These are phyloP conservation scores for Dissophora ornata DNA, from an alignment of 192 early-diverging fungal species.

Conservation along the genomic window DNA sequence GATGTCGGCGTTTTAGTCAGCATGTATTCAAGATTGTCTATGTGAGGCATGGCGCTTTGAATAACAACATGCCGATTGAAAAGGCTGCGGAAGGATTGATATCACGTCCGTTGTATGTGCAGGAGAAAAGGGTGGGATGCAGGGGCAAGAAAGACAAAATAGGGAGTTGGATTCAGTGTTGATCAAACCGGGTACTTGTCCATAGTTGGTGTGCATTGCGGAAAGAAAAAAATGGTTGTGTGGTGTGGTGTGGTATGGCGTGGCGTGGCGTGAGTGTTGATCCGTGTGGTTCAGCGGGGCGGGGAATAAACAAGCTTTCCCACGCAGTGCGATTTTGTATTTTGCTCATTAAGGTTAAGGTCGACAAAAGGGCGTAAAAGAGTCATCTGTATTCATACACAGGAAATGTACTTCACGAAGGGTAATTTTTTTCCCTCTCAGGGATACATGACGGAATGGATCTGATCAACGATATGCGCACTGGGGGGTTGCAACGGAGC, in stretches of 20 bases:
- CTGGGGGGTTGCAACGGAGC: too few relatives aligned
- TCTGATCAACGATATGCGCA: too few relatives aligned
- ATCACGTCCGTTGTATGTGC: too few relatives aligned
- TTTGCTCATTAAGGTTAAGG: slow-evolving; percentile 12
- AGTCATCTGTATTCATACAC: slow-evolving; percentile 33
- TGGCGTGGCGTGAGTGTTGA: too few relatives aligned
- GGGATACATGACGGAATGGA: too few relatives aligned
- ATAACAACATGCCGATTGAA: too few relatives aligned
- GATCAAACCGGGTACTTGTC: too few relatives aligned
- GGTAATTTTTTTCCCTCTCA: not conserved
- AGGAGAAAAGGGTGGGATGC: too few relatives aligned
- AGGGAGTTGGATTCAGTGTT: not conserved
- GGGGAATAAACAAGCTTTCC: slow-evolving; percentile 5
- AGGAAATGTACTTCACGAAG: not conserved
- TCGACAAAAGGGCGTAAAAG: slow-evolving; percentile 46
- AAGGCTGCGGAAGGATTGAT: too few relatives aligned
- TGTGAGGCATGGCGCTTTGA: not conserved
- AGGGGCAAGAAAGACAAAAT: not conserved
- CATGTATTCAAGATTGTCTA: too few relatives aligned
- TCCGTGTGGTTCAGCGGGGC: not conserved
- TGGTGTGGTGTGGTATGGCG: not conserved
- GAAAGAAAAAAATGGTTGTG: slow-evolving; percentile 10
- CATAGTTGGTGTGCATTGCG: slow-evolving; percentile 14
- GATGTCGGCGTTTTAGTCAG: not conserved
- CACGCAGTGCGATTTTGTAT: not conserved